Conservation (phyloP, 169 alveolate genomes). For the Theileria annulata region DNA sequence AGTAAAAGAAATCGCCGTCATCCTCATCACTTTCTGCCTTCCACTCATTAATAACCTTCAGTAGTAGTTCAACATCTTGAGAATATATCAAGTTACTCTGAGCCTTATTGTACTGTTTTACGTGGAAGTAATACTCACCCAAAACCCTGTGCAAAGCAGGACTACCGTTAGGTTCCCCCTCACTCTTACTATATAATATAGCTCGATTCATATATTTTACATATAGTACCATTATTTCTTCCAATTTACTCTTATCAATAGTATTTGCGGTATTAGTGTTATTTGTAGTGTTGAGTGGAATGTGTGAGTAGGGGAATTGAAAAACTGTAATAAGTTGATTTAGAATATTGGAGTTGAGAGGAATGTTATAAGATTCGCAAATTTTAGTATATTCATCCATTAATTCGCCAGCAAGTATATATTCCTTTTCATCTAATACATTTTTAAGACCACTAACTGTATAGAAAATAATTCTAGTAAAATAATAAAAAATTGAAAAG, state of each 20-base stretch:
- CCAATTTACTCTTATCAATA: neutral
- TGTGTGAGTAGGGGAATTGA: constrained; percentile 19
- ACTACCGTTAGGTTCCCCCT: constrained; percentile 25
- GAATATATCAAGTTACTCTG: constrained; percentile 45
- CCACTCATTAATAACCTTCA: constrained; percentile 33
- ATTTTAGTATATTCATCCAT: constrained; percentile 34
- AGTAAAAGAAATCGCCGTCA: constrained; percentile 36
- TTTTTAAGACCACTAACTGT: too few species aligned
- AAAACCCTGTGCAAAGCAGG: constrained; percentile 22
- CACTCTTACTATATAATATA: constrained; percentile 25
- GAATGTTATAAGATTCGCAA: constrained; percentile 14
- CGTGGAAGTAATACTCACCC: constrained; percentile 29
- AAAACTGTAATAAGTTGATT: constrained; percentile 6
- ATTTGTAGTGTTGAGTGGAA: neutral
- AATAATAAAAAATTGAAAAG: neutral
- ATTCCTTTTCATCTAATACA: constrained; percentile 18
- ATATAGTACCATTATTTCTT: constrained; percentile 11
- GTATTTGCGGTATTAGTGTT: neutral
- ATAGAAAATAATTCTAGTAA: too few species aligned
- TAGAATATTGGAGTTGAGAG: neutral
- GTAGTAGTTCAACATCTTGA: constrained; percentile 53
- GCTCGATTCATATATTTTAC: constrained; percentile 36
- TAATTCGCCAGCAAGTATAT: constrained; percentile 22
- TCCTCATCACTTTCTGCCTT: constrained; percentile 28
- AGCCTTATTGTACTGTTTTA: constrained; percentile 27